These are phyloP conservation scores for Biscogniauxia marginata DNA, from an alignment of 2,329 filamentous ascomycete genomes.

Conservation along the genomic window DNA sequence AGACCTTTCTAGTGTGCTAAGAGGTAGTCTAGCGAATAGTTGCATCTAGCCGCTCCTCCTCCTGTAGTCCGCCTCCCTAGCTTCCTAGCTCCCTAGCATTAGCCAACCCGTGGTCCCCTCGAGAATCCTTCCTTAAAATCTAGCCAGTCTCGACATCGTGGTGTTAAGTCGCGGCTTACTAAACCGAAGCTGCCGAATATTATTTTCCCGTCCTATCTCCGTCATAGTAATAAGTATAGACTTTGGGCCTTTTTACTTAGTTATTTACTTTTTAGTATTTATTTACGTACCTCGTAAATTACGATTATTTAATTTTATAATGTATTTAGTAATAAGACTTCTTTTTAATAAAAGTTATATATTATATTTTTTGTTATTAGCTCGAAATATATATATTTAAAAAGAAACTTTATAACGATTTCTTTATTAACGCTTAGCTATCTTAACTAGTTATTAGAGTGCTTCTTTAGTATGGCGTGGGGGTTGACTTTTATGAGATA, in stretches of 20 bases:
- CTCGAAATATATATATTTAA: background rate
- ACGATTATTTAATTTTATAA: constrained; percentile 2
- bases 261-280: background rate
- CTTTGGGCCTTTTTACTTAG: constrained; percentile 1
- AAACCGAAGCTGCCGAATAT: constrained; percentile 4
- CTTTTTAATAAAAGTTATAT: background rate
- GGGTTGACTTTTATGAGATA: background rate
- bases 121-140: background rate
- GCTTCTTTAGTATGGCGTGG: background rate
- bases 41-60: constrained; percentile 3
- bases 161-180: constrained; percentile 2
- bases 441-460: background rate
- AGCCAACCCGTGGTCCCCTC: constrained; percentile 7
- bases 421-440: background rate
- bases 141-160: constrained; percentile 4
- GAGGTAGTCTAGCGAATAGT: constrained; percentile 13
- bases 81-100: too few species aligned
- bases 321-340: background rate
- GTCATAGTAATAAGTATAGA: constrained; percentile 1
- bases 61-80: constrained; percentile 7
- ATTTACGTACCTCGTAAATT: background rate
- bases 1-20: constrained; percentile 14
- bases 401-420: background rate
- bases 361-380: background rate
- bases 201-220: constrained; percentile 8